These are phyloP conservation scores for Leccinum subtestaceum DNA, from an alignment of 768 basidiomycete genomes.

Conservation along the genomic window DNA sequence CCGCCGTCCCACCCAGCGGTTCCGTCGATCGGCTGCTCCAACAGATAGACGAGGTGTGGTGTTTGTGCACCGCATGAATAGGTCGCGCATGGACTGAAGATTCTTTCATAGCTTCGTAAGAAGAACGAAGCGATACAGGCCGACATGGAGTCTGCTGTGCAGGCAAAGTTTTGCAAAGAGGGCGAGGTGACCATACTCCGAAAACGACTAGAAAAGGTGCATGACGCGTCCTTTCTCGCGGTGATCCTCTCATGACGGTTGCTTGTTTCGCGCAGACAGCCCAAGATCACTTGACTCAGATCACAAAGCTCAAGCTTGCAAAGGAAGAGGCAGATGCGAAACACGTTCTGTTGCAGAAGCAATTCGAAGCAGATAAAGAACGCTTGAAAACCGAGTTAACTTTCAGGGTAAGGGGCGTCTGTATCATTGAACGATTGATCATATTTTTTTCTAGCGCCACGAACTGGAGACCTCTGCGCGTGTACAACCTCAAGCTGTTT, in stretches of 20 bases:
- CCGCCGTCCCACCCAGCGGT: background rate
- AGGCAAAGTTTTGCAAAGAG: conserved; percentile 55
- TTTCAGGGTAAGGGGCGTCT: conserved; percentile 54
- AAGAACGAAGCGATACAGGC: conserved; percentile 47
- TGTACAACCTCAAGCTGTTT: conserved; percentile 46
- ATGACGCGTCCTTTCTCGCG: background rate
- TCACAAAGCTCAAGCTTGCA: conserved; percentile 53
- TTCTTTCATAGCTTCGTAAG: conserved; percentile 43
- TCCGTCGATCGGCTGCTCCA: conserved; percentile 23
- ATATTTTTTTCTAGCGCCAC: conserved; percentile 49
- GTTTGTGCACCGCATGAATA: conserved; percentile 3
- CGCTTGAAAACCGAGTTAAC: conserved; percentile 63
- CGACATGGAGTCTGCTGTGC: conserved; percentile 46
- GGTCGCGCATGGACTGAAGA: conserved; percentile 12
- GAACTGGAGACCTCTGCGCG: conserved; percentile 58
- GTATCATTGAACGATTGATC: conserved; percentile 12
- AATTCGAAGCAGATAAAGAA: conserved; percentile 67
- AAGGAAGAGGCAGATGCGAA: conserved; percentile 61
- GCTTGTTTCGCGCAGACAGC: conserved; percentile 40
- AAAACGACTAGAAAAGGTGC: conserved; percentile 66
- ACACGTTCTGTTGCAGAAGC: conserved; percentile 53
- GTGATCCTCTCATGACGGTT: background rate
- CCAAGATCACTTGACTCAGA: conserved; percentile 56
- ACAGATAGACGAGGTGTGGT: conserved; percentile 49
- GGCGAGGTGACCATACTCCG: conserved; percentile 71